Evolutionary conservation across 1,284 basidiomycete genomes (phyloP), one percentile per base, ranked within the genome.

Genomic region (Ustilago cynodontis): DNA sequence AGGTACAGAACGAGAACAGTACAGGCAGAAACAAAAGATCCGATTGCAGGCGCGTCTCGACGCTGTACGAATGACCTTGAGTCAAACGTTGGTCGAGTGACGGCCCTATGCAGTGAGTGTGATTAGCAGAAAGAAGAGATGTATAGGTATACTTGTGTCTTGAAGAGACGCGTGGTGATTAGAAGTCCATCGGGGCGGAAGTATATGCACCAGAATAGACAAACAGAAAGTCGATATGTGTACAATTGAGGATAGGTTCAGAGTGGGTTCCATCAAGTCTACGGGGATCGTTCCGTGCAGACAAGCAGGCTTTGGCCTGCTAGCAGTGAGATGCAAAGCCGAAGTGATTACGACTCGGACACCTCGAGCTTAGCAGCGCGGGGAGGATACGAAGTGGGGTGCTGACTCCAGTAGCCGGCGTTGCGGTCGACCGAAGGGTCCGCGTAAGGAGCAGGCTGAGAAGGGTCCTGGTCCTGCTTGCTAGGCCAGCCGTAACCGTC

Each of bases 401-500:
- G 74, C 41, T 77, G 74, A 52, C 55, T 71, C 74, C 74, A 77
- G 57, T 77, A 77, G 35, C 55, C 67, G 10, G 53, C 57, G 52
- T 53, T 68, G 28, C 73, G 64, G 62, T 76, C 73, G 3, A 70
- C 54, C 2, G 67, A 47, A 26, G 65, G 52, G 37, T 76, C 68
- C 26, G 53, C n/a, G 59, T 71, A 68, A 13, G 68, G 33, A n/a
- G 61, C 61, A 22, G 74, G 18, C 47, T 65, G 51, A 90, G 90
- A 41, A 84, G 87, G 65, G 84, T 86, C n/a, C 91, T 90, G 68
- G 88, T 88, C 45, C 86, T 77, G 75, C 67, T 77, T 77, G 41
- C 56, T 54, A 20, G 75, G 63, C 75, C 75, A 77, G 33, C 70
- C 65, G 51, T 77, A 77, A 51, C 65, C 65, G 39, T 72, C 75